These are phyloP conservation scores for Ascochyta viciae-villosae DNA, from an alignment of 2,329 filamentous ascomycete species.

Conservation along the genomic window DNA sequence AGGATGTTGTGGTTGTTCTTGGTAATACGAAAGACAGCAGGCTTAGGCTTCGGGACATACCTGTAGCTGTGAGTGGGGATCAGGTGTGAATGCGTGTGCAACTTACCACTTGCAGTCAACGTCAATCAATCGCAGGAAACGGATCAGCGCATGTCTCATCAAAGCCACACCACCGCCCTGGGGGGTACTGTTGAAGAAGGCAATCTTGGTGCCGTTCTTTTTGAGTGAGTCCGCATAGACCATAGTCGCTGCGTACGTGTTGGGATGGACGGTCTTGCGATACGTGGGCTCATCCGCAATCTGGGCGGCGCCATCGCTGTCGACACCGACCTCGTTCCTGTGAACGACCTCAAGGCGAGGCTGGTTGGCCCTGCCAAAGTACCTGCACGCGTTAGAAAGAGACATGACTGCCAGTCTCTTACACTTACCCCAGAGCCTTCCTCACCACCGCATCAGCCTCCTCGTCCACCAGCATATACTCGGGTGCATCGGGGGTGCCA, in stretches of 20 bases:
- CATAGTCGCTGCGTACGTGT: slow-evolving; percentile 71
- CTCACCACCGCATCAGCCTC: slow-evolving; percentile 82
- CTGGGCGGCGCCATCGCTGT: slow-evolving; percentile 68
- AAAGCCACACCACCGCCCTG: slow-evolving; percentile 84
- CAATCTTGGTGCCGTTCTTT: slow-evolving; percentile 69
- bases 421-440: slow-evolving; percentile 74
- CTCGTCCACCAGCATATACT: slow-evolving; percentile 72
- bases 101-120: slow-evolving; percentile 77
- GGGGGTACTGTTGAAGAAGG: slow-evolving; percentile 81
- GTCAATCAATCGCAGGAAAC: slow-evolving; percentile 71
- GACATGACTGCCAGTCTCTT: neutral
- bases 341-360: slow-evolving; percentile 72
- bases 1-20: slow-evolving; percentile 91
- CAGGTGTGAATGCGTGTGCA: neutral
- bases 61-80: slow-evolving; percentile 43
- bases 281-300: slow-evolving; percentile 67
- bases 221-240: slow-evolving; percentile 70
- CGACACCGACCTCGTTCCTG: slow-evolving; percentile 73
- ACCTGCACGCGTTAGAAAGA: slow-evolving; percentile 9
- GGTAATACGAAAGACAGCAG: slow-evolving; percentile 80
- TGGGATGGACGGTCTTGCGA: slow-evolving; percentile 63
- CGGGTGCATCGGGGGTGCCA: slow-evolving; percentile 47
- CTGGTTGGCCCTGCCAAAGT: slow-evolving; percentile 75
- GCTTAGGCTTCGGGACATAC: slow-evolving; percentile 79
- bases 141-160: slow-evolving; percentile 80